Evolutionary conservation across 179 eudicot genomes (phyloP).

Genomic region (Spergularia azorica): DNA sequence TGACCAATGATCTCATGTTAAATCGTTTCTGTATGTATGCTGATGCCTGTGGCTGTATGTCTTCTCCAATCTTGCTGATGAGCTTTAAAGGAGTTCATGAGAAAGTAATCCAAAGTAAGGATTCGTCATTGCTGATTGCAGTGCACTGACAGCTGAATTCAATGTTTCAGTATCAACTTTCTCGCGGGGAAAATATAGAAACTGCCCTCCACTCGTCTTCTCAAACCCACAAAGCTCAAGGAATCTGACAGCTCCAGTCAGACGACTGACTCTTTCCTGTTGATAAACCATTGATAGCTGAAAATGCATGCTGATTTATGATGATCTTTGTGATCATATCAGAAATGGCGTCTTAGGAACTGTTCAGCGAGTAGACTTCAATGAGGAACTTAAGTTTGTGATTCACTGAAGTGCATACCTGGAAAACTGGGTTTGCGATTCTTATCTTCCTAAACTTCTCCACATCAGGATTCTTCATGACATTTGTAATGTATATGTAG

Average conservation of each 20-base stretch:
- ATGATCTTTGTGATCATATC: not conserved
- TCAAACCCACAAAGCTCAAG: slow-evolving; percentile 91
- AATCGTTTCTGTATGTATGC: not conserved
- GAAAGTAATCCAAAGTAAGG: slow-evolving; percentile 87
- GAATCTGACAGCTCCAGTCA: slow-evolving; percentile 58
- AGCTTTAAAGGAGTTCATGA: slow-evolving; percentile 22
- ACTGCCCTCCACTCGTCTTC: slow-evolving; percentile 45
- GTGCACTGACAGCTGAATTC: slow-evolving; percentile 43
- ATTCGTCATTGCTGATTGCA: slow-evolving; percentile 62
- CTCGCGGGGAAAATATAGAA: slow-evolving; percentile 54
- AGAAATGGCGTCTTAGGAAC: not conserved
- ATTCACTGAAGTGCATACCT: slow-evolving; percentile 42
- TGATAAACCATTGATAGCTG: not conserved
- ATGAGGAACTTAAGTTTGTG: not conserved
- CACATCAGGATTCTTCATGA: slow-evolving; percentile 56
- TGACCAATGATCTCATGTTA: not conserved
- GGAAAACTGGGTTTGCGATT: slow-evolving; percentile 67
- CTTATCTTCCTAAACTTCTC: slow-evolving; percentile 71
- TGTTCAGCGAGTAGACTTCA: not conserved
- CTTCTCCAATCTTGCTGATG: slow-evolving; percentile 8
- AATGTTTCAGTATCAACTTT: slow-evolving; percentile 52
- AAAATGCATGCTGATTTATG: not conserved
- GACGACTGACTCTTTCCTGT: slow-evolving; percentile 69
- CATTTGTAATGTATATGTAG: slow-evolving; percentile 58
- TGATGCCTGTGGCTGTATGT: not conserved